phyloP scores from a whole-genome alignment of 345 rosid genomes.

The Firmiana major region DNA sequence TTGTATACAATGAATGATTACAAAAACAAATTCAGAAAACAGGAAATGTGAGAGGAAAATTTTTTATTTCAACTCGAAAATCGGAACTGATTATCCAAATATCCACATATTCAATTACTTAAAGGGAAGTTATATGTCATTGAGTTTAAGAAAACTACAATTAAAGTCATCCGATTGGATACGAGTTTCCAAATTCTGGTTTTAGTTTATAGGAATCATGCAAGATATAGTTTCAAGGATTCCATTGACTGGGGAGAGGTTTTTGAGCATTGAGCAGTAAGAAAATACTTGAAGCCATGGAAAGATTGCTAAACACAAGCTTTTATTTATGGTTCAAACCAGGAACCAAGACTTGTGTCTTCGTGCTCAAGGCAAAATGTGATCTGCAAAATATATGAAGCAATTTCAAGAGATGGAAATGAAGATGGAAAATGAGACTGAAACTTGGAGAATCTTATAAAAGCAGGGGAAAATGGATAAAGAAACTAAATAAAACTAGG shows the following conservation, averaged over 20 bases:
- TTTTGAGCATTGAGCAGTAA: not conserved
- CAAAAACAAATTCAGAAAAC: not conserved
- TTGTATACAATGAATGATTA: not conserved
- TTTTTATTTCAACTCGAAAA: not conserved
- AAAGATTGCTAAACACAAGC: not conserved
- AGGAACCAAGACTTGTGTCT: constrained; percentile 3
- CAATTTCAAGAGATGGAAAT: not conserved
- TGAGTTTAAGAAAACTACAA: not conserved
- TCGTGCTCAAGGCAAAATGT: constrained; percentile 14
- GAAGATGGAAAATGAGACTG: not conserved
- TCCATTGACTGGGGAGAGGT: not conserved
- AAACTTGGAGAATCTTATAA: not conserved
- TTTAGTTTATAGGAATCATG: not conserved
- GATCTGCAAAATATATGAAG: constrained; percentile 2
- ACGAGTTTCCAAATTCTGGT: not conserved
- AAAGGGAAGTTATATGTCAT: not conserved
- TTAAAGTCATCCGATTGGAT: not conserved
- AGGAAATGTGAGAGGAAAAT: too few species aligned
- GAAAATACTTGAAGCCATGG: not conserved
- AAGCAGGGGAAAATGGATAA: not conserved
- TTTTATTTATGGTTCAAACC: constrained; percentile 1
- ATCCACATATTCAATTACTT: not conserved
- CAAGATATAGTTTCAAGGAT: not conserved
- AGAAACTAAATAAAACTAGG: not conserved
- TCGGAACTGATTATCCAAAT: not conserved